A percentile compares a stretch with the other conserved stretches of the same genome.
These are phyloP conservation scores for Castanea crenata DNA, from an alignment of 306 rosid species.

Conservation along the genomic window DNA sequence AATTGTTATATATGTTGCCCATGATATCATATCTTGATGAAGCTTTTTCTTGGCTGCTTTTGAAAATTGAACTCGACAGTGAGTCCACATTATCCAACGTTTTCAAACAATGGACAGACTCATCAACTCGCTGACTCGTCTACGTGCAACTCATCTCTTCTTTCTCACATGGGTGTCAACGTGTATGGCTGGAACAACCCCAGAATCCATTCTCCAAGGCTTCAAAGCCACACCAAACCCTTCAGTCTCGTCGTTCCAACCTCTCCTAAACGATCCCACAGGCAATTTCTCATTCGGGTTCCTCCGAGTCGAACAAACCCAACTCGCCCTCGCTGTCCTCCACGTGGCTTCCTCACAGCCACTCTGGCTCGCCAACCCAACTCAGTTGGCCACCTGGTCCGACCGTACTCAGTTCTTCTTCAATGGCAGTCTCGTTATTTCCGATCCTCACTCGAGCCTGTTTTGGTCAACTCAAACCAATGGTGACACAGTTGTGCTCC, in stretches of 20 bases:
- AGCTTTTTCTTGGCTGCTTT: neutral
- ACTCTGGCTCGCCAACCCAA: conserved; percentile 67
- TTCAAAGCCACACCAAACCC: conserved; percentile 52
- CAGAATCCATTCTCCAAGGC: conserved; percentile 41
- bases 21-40: neutral
- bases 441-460: conserved; percentile 33
- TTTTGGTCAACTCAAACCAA: conserved; percentile 66
- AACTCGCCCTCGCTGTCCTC: conserved; percentile 57
- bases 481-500: conserved; percentile 49
- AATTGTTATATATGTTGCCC: neutral
- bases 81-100: neutral
- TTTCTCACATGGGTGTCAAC: neutral
- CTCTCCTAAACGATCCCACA: conserved; percentile 51
- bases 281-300: conserved; percentile 76
- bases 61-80: neutral
- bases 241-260: conserved; percentile 50
- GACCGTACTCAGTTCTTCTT: conserved; percentile 51
- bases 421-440: conserved; percentile 67
- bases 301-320: conserved; percentile 54
- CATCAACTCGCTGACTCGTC: conserved; percentile 9
- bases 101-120: conserved; percentile 34
- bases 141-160: conserved; percentile 16
- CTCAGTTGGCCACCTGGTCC: conserved; percentile 46
- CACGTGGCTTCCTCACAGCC: conserved; percentile 65
- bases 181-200: conserved; percentile 14